Percentiles rank a stretch among this genome's conserved stretches.
These are phyloP conservation scores for Bruguiera gymnorhiza DNA, from an alignment of 345 rosid genomes.

Conservation along the genomic window DNA sequence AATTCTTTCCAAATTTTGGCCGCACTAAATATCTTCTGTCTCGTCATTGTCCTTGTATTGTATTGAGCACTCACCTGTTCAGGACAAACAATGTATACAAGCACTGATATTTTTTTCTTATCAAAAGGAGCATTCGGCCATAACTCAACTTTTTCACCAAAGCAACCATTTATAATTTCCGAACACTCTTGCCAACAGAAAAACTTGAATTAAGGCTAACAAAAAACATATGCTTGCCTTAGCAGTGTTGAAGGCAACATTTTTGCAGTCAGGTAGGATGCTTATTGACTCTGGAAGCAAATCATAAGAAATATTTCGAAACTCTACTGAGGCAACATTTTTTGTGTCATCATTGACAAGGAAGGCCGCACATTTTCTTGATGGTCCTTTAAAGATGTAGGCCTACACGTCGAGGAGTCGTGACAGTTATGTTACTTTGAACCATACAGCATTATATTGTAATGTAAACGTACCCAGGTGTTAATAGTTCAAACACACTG, in stretches of 20 bases:
- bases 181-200: not conserved
- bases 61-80: slow-evolving; percentile 51
- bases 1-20: slow-evolving; percentile 48
- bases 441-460: too few relatives aligned
- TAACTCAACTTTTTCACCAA: too few relatives aligned
- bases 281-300: slow-evolving; percentile 67
- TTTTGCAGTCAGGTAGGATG: slow-evolving; percentile 73
- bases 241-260: slow-evolving; percentile 63
- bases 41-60: slow-evolving; percentile 40
- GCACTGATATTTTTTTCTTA: not conserved
- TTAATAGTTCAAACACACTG: too few relatives aligned
- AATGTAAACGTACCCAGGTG: too few relatives aligned
- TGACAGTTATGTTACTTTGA: not conserved
- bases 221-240: slow-evolving; percentile 35
- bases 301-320: slow-evolving; percentile 42
- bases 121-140: too few relatives aligned
- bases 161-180: too few relatives aligned
- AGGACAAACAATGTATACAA: not conserved
- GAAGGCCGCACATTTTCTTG: slow-evolving; percentile 59
- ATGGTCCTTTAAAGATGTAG: slow-evolving; percentile 44
- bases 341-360: slow-evolving; percentile 48
- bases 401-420: slow-evolving; percentile 37
- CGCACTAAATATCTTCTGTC: slow-evolving; percentile 6
- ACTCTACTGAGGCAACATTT: slow-evolving; percentile 32
- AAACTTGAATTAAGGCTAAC: not conserved